Percentiles rank a stretch among this genome's conserved stretches.
These are phyloP conservation scores for Cladosporium sp. DNA, from an alignment of 2,329 filamentous ascomycete genomes.

Conservation along the genomic window DNA sequence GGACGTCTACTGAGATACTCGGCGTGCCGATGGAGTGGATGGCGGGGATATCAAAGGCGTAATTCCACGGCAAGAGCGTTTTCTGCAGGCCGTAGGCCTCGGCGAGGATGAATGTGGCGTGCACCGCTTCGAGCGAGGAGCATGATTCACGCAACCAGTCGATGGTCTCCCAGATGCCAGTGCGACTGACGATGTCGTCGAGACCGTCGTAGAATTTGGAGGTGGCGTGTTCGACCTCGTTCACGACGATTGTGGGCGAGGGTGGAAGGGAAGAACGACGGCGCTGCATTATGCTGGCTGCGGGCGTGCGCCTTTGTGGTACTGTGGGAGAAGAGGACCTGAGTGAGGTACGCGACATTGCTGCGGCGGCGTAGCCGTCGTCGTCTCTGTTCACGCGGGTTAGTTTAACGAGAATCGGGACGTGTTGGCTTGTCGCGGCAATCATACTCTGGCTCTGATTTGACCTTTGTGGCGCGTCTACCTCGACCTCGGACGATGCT, in stretches of 20 bases:
- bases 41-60: constrained; percentile 67
- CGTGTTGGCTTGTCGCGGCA: constrained; percentile 32
- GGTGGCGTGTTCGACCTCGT: constrained; percentile 68
- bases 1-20: constrained; percentile 55
- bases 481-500: constrained; percentile 26
- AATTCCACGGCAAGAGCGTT: constrained; percentile 66
- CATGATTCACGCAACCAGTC: constrained; percentile 63
- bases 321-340: constrained; percentile 17
- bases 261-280: constrained; percentile 55
- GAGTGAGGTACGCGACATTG: not conserved
- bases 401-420: not conserved
- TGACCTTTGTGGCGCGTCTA: constrained; percentile 30
- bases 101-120: constrained; percentile 61
- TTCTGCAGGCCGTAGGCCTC: constrained; percentile 67
- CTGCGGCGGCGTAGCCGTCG: constrained; percentile 6
- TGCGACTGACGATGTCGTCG: constrained; percentile 58
- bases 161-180: constrained; percentile 62
- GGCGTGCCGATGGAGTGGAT: constrained; percentile 50
- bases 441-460: constrained; percentile 31
- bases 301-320: constrained; percentile 28
- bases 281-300: constrained; percentile 18
- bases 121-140: constrained; percentile 67
- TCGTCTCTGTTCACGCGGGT: constrained; percentile 17
- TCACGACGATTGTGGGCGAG: constrained; percentile 71
- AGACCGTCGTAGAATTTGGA: constrained; percentile 63